Evolutionary conservation across 495 filamentous ascomycete genomes (phyloP).

Genomic region (Amphirosellinia nigrospora): DNA sequence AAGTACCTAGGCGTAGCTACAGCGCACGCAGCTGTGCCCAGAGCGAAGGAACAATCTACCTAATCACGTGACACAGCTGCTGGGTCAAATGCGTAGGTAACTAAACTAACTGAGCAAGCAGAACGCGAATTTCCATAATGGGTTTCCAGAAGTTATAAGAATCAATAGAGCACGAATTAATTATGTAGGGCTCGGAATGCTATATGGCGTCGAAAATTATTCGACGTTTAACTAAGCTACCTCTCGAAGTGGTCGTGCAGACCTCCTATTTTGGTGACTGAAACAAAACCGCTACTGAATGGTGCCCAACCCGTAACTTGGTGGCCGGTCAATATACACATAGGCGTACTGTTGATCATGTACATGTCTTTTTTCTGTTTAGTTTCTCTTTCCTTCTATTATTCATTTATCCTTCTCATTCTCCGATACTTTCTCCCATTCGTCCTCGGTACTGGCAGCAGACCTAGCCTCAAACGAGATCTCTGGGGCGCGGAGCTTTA

Average conservation of each 20-base stretch:
- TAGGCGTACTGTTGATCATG: not conserved
- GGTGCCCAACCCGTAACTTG: constrained; percentile 24
- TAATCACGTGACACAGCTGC: constrained; percentile 10
- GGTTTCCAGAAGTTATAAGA: not conserved
- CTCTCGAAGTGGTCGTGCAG: not conserved
- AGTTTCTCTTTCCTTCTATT: constrained; percentile 47
- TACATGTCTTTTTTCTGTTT: constrained; percentile 45
- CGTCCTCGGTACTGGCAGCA: constrained; percentile 62
- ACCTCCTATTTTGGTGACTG: constrained; percentile 26
- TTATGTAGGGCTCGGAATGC: not conserved
- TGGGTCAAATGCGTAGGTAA: no score
- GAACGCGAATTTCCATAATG: not conserved
- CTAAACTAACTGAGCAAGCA: no score
- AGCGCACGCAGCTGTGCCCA: not conserved
- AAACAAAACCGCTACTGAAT: constrained; percentile 28
- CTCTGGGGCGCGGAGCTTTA: constrained; percentile 47
- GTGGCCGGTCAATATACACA: not conserved
- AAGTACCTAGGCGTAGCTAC: not conserved
- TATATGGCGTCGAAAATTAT: not conserved
- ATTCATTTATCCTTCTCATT: constrained; percentile 57
- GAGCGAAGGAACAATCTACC: not conserved
- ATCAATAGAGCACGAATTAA: not conserved
- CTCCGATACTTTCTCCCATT: constrained; percentile 66
- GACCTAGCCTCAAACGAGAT: constrained; percentile 46
- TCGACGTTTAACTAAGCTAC: not conserved